Conservation (phyloP, 1,284 basidiomycete species). For the Cryptococcus depauperatus region DNA sequence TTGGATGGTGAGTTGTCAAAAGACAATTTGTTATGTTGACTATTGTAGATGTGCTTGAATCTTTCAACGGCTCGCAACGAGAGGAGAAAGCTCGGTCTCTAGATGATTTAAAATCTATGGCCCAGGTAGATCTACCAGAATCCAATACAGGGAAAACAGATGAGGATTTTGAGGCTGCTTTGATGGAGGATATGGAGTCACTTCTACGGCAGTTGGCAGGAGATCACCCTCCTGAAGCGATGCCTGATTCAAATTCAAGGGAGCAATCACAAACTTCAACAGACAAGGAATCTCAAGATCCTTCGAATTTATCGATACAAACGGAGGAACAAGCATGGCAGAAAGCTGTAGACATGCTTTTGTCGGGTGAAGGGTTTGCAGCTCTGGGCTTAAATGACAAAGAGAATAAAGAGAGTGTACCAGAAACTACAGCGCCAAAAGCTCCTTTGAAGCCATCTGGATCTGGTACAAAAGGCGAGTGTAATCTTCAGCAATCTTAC, state of each 20-base stretch:
- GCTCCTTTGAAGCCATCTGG: conserved; percentile 8
- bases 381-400: conserved; percentile 46
- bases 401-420: conserved; percentile 5
- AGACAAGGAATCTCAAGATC: not conserved
- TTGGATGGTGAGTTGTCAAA: conserved; percentile 32
- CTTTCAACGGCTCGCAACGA: conserved; percentile 29
- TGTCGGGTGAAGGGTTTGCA: conserved; percentile 59
- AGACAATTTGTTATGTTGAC: not conserved
- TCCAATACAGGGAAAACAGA: conserved; percentile 30
- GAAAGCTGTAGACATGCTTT: conserved; percentile 66
- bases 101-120: too few relatives aligned
- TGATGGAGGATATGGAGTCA: conserved; percentile 75
- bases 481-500: too few relatives aligned
- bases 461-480: conserved; percentile 12
- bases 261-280: not conserved
- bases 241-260: conserved; percentile 16
- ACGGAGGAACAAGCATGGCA: conserved; percentile 50
- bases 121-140: too few relatives aligned
- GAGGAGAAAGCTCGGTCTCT: too few relatives aligned
- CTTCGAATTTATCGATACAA: conserved; percentile 18
- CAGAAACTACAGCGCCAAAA: conserved; percentile 2
- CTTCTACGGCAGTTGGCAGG: conserved; percentile 62
- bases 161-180: conserved; percentile 58
- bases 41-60: conserved; percentile 37
- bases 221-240: conserved; percentile 40